Percentiles rank a stretch among this genome's conserved stretches.
phyloP scores from a whole-genome alignment of 768 basidiomycete genomes.

The Leccinellum rugosiceps region DNA sequence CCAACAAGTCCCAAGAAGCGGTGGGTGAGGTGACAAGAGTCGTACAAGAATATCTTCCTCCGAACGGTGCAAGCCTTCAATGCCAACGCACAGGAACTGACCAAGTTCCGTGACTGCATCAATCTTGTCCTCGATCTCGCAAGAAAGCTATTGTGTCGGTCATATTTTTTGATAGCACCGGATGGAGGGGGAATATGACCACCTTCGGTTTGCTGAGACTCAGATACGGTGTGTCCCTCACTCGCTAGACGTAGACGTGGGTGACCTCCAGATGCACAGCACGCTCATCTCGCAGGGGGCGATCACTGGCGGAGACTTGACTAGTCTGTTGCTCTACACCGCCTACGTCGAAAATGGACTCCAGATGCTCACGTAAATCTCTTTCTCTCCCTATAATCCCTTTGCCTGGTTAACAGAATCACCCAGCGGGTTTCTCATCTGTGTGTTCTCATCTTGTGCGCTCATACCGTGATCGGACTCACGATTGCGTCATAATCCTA shows the following conservation, averaged over 20 bases:
- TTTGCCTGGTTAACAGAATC: conserved; percentile 1
- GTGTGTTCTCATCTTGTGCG: conserved; percentile 13
- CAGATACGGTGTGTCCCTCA: conserved; percentile 71
- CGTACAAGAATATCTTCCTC: conserved; percentile 83
- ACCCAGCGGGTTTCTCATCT: conserved; percentile 39
- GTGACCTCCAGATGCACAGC: conserved; percentile 54
- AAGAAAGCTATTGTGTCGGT: conserved; percentile 89
- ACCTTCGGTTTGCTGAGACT: conserved; percentile 79
- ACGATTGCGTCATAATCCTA: conserved; percentile 48
- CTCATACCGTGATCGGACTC: neutral
- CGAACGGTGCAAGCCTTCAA: conserved; percentile 93
- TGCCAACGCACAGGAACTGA: conserved; percentile 71
- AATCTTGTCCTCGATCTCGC: conserved; percentile 65
- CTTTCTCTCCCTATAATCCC: neutral
- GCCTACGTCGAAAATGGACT: conserved; percentile 82
- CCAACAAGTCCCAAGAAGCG: conserved; percentile 90
- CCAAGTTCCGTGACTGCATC: conserved; percentile 71
- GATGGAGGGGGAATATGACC: conserved; percentile 92
- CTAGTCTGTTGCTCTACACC: conserved; percentile 85
- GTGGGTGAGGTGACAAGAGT: conserved; percentile 92
- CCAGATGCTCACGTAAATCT: conserved; percentile 70
- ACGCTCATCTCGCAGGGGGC: conserved; percentile 83
- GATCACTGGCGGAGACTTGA: conserved; percentile 90
- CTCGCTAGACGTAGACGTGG: neutral
- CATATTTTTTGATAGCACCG: conserved; percentile 89